Conservation (phyloP, 169 alveolate species). For the Condylostoma magnum region DNA sequence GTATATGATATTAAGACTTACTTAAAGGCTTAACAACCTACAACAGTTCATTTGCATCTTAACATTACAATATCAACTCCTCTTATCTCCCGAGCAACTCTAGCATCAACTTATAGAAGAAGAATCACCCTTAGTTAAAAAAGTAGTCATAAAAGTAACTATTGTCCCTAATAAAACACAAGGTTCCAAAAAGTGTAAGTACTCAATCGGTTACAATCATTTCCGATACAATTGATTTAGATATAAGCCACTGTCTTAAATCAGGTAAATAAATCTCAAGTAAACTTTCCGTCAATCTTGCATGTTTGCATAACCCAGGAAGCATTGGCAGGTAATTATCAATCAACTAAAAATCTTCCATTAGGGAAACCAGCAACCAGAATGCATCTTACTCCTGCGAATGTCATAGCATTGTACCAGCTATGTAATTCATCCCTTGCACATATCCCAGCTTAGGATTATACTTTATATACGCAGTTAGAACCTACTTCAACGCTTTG, state of each 20-base stretch:
- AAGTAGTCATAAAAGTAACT: slow-evolving; percentile 32
- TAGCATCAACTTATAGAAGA: slow-evolving; percentile 37
- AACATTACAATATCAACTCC: not conserved
- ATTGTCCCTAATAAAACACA: slow-evolving; percentile 25
- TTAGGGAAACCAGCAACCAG: slow-evolving; percentile 46
- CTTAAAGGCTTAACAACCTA: no score
- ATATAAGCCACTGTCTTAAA: not conserved
- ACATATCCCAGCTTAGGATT: slow-evolving; percentile 45
- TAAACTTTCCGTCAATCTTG: slow-evolving; percentile 6
- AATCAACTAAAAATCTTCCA: slow-evolving; percentile 49
- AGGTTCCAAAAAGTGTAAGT: slow-evolving; percentile 33
- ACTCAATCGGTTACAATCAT: slow-evolving; percentile 41
- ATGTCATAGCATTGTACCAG: slow-evolving; percentile 48
- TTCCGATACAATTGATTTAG: not conserved
- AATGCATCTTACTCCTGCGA: slow-evolving; percentile 44
- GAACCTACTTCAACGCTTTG: slow-evolving; percentile 21
- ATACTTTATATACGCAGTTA: slow-evolving; percentile 30
- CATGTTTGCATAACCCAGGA: slow-evolving; percentile 50
- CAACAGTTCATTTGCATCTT: no score
- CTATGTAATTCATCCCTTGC: slow-evolving; percentile 64
- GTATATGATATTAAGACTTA: no score
- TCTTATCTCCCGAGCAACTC: slow-evolving; percentile 28
- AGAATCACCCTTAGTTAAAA: slow-evolving; percentile 43
- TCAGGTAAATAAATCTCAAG: slow-evolving; percentile 10
- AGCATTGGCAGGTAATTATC: slow-evolving; percentile 40